Conservation (phyloP, 768 basidiomycete genomes). For the Lactarius sanguifluus region DNA sequence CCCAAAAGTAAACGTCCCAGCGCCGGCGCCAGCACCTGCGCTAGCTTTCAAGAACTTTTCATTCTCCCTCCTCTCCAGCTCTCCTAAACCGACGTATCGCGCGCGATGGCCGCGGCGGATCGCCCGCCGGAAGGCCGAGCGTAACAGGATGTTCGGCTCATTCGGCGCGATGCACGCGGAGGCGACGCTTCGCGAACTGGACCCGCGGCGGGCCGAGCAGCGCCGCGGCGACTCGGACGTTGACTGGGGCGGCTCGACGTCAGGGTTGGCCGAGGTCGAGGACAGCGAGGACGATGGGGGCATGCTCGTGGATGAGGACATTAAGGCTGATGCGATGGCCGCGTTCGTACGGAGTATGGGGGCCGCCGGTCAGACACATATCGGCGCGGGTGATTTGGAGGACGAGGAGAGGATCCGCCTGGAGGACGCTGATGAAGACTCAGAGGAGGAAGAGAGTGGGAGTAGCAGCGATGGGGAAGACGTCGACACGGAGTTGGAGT, state of each 20-base stretch:
- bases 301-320: slow-evolving; percentile 50
- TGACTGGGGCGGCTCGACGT: slow-evolving; percentile 57
- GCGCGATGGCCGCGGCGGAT: slow-evolving; percentile 23
- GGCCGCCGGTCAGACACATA: slow-evolving; percentile 45
- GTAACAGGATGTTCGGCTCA: slow-evolving; percentile 43
- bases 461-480: slow-evolving; percentile 12
- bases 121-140: slow-evolving; percentile 32
- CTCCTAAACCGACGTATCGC: slow-evolving; percentile 33
- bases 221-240: slow-evolving; percentile 66
- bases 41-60: slow-evolving; percentile 37
- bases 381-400: slow-evolving; percentile 67
- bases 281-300: slow-evolving; percentile 37
- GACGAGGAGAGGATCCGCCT: slow-evolving; percentile 49
- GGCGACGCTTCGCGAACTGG: slow-evolving; percentile 43
- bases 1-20: neutral
- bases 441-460: slow-evolving; percentile 41
- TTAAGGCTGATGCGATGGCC: slow-evolving; percentile 52
- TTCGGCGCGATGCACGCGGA: slow-evolving; percentile 59
- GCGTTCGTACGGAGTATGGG: slow-evolving; percentile 54
- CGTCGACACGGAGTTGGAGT: slow-evolving; percentile 29
- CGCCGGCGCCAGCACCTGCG: slow-evolving; percentile 13
- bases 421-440: slow-evolving; percentile 48
- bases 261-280: slow-evolving; percentile 5
- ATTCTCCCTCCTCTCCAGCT: slow-evolving; percentile 39
- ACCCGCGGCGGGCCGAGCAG: slow-evolving; percentile 49